These are phyloP conservation scores for Zizania palustris DNA, from an alignment of 202 grass and related monocot genomes.

Conservation along the genomic window DNA sequence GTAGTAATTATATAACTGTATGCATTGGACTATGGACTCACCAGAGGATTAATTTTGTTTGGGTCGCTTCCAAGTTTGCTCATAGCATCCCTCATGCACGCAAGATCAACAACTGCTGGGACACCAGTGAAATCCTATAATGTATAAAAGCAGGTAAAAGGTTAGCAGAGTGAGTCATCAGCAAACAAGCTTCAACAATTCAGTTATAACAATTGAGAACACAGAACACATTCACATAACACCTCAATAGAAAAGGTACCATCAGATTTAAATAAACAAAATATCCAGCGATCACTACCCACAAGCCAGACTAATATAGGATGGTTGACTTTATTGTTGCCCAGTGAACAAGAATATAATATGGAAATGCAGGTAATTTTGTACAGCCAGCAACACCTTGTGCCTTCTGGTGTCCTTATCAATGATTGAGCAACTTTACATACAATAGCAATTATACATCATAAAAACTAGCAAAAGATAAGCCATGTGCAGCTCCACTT, in stretches of 20 bases:
- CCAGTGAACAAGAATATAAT: not conserved
- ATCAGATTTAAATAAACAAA: slow-evolving; percentile 27
- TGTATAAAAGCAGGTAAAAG: slow-evolving; percentile 23
- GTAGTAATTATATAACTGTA: not conserved
- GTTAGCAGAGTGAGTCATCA: not conserved
- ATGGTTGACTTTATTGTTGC: slow-evolving; percentile 24
- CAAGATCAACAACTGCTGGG: slow-evolving; percentile 90
- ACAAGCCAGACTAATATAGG: slow-evolving; percentile 22
- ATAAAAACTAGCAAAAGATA: slow-evolving; percentile 23
- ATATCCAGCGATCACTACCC: slow-evolving; percentile 4
- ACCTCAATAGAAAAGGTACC: slow-evolving; percentile 13
- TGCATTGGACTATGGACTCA: slow-evolving; percentile 48
- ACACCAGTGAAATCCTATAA: slow-evolving; percentile 93
- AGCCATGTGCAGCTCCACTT: slow-evolving; percentile 33
- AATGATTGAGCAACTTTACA: slow-evolving; percentile 35
- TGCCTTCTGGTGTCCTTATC: not conserved
- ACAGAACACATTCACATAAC: not conserved
- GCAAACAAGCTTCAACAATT: slow-evolving; percentile 3
- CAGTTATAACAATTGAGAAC: slow-evolving; percentile 15
- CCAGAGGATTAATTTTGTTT: slow-evolving; percentile 91
- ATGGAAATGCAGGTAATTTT: slow-evolving; percentile 20
- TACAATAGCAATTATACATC: slow-evolving; percentile 30
- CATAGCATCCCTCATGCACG: slow-evolving; percentile 93
- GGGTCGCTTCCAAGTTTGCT: slow-evolving; percentile 76
- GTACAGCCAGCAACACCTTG: slow-evolving; percentile 33